Evolutionary conservation across 805 yeast species (phyloP).

Genomic region (Wickerhamiella slavikovae): DNA sequence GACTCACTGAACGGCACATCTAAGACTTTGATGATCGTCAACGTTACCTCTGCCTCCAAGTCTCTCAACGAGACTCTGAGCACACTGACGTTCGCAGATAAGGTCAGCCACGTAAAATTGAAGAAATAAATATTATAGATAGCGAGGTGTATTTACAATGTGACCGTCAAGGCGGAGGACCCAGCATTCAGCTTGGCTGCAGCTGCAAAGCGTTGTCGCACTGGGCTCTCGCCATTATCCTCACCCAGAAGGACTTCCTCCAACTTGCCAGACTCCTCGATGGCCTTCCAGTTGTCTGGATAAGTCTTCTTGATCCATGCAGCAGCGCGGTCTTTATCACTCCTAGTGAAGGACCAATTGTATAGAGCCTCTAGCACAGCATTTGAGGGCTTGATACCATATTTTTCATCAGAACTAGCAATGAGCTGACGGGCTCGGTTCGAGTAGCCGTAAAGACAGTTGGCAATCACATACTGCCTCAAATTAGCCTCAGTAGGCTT

Average conservation of each 20-base stretch:
- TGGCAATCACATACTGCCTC: slow-evolving; percentile 44
- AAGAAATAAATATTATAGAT: not conserved
- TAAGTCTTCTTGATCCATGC: slow-evolving; percentile 22
- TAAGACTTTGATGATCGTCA: slow-evolving; percentile 85
- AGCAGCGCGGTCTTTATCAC: slow-evolving; percentile 19
- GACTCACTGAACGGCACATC: slow-evolving; percentile 70
- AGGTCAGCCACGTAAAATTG: slow-evolving; percentile 10
- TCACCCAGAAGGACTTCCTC: too few species aligned
- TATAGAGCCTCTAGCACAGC: slow-evolving; percentile 17
- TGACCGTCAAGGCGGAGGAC: too few species aligned
- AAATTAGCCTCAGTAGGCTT: slow-evolving; percentile 31
- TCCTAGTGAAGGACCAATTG: slow-evolving; percentile 24
- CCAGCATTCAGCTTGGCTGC: too few species aligned
- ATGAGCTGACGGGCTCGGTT: slow-evolving; percentile 34
- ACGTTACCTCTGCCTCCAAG: slow-evolving; percentile 43
- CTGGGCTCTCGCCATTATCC: too few species aligned
- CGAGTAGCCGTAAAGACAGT: slow-evolving; percentile 43
- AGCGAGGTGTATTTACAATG: too few species aligned
- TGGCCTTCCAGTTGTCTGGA: slow-evolving; percentile 22
- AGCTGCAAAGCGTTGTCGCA: too few species aligned
- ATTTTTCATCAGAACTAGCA: slow-evolving; percentile 22
- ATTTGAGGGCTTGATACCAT: slow-evolving; percentile 11
- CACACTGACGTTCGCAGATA: slow-evolving; percentile 75
- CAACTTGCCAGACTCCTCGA: not conserved
- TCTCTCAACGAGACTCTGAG: slow-evolving; percentile 64